These are phyloP conservation scores for Pulveroboletus frians DNA, from an alignment of 768 basidiomycete genomes.

Conservation along the genomic window DNA sequence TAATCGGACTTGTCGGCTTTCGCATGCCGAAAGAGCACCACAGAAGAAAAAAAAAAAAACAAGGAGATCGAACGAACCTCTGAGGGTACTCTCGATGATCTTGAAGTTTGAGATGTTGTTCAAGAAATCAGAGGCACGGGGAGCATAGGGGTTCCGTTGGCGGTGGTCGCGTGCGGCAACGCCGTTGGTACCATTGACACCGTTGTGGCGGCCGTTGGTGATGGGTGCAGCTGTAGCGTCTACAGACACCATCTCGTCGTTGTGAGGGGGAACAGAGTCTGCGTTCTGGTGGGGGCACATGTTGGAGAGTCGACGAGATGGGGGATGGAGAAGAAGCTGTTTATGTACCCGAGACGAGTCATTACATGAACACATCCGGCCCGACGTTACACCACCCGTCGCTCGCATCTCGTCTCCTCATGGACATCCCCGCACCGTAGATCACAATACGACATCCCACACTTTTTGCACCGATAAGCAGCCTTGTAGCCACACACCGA, in stretches of 20 bases:
- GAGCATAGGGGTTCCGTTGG: conserved; percentile 74
- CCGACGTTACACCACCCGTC: conserved; percentile 49
- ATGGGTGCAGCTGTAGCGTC: conserved; percentile 37
- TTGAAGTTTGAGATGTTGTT: conserved; percentile 91
- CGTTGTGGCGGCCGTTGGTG: conserved; percentile 37
- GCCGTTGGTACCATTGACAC: conserved; percentile 25
- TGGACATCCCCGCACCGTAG: conserved; percentile 69
- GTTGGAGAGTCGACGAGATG: not conserved
- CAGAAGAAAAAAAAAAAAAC: not conserved
- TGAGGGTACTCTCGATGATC: conserved; percentile 94
- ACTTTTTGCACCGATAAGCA: conserved; percentile 70
- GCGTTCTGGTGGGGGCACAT: conserved; percentile 55
- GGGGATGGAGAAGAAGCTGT: not conserved
- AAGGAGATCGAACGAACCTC: conserved; percentile 54
- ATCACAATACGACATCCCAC: conserved; percentile 74
- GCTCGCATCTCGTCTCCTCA: conserved; percentile 76
- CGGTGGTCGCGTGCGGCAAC: conserved; percentile 39
- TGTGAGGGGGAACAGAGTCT: conserved; percentile 40
- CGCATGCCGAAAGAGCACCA: not conserved
- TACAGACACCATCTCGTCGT: conserved; percentile 68
- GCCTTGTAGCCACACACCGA: conserved; percentile 88
- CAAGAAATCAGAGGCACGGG: conserved; percentile 87
- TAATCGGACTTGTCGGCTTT: conserved; percentile 13
- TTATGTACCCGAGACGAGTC: conserved; percentile 7
- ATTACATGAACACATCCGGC: conserved; percentile 2